Base-by-base conservation (phyloP, 2,329 filamentous ascomycete genomes). In the Leptodontidium sp. region DNA sequence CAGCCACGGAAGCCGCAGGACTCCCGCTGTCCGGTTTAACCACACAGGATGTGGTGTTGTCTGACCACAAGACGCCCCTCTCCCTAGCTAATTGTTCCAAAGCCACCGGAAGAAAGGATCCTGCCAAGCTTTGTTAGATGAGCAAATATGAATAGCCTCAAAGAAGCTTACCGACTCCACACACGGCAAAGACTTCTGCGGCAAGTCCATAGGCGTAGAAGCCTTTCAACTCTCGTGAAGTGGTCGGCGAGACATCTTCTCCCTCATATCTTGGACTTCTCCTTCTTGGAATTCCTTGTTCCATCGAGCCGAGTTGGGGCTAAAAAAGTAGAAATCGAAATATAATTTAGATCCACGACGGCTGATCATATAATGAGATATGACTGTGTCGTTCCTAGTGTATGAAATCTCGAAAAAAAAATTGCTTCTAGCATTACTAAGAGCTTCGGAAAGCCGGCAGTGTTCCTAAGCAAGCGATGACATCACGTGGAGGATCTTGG, bases 141-240 rank as follows among this genome's bases (percentile, higher is more conserved):
- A 7, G n/a, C 17, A 24, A 40, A 26, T 6, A 21, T 47, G 26
- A 43, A 55, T 14, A 21, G 57, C 7, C 29, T n/a, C 49, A 66
- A 53, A 14, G 52, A 7, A 55, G 82, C 88, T 76, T 80, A 93
- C 94, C 90, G 78, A 92, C 87, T 24, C 89, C 94, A 80, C 95
- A 98, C 65, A 98, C 92, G 17, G 96, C 93, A 79, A 98, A 98
- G 61, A 96, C 94, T 82, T 99, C 96, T 47, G 94, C 93, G 24
- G 96, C 95, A 84, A 97, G 97, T 50, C 93, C 92, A 83, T 98
- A 98, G 78, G 91, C 91, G 82, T 98, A 98, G 91, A 96, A 99
- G 72, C 95, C 96, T 53, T 90, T 85, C 71, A 98, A 86, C 85
- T 99, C 96, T 80, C 91, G 94, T 73, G 83, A 82, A 78, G 92